Conservation (phyloP, 768 basidiomycete species). For the Tulasnella sp. region DNA sequence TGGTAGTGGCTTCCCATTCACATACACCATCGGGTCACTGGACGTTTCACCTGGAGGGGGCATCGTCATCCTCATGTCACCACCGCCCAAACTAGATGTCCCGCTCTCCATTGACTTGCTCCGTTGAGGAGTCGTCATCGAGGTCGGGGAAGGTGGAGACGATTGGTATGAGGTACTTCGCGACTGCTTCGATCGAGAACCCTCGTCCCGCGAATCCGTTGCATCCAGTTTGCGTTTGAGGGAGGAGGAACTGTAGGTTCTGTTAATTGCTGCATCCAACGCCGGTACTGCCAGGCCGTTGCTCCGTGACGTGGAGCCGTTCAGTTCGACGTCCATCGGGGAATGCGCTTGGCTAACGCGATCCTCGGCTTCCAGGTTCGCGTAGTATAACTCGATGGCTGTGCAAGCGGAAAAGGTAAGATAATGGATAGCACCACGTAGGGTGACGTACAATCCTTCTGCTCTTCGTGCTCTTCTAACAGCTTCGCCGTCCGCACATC, state of each 20-base stretch:
- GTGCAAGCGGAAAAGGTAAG: background rate
- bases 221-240: constrained; percentile 8
- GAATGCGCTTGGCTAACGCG: background rate
- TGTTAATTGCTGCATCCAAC: background rate
- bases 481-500: background rate
- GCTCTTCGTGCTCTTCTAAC: constrained; percentile 4
- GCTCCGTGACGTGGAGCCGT: background rate
- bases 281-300: background rate
- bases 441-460: constrained; percentile 2
- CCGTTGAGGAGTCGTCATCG: background rate
- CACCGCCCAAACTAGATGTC: background rate
- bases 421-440: background rate
- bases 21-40: constrained; percentile 24
- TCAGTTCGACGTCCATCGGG: constrained; percentile 9
- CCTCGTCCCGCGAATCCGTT: background rate
- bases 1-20: constrained; percentile 59
- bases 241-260: background rate
- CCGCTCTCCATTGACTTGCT: background rate
- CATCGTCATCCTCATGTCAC: constrained; percentile 12
- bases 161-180: constrained; percentile 9
- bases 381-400: constrained; percentile 16
- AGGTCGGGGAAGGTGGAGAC: background rate
- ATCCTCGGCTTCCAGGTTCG: constrained; percentile 11
- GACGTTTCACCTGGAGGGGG: constrained; percentile 2
- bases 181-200: constrained; percentile 5